Percentiles rank a stretch among this genome's conserved stretches.
Conservation (phyloP, 2,329 filamentous ascomycete species). For the Diplodia seriata region DNA sequence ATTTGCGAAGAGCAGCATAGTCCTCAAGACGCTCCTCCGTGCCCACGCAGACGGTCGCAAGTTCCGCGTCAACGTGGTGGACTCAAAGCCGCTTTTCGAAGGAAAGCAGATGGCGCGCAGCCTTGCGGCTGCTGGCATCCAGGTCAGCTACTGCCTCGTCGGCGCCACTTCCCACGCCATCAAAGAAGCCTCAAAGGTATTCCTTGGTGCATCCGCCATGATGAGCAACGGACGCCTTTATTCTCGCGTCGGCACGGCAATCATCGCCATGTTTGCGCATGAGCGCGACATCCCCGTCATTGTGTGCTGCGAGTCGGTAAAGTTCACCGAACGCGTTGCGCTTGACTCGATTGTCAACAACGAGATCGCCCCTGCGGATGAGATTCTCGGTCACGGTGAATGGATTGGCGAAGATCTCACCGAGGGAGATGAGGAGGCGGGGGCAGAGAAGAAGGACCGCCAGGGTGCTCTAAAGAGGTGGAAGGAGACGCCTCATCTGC, state of each 20-base stretch:
- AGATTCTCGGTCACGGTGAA: conserved; percentile 56
- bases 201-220: conserved; percentile 91
- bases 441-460: conserved; percentile 57
- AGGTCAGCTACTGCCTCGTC: conserved; percentile 81
- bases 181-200: conserved; percentile 72
- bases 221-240: conserved; percentile 94
- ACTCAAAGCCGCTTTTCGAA: conserved; percentile 75
- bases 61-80: conserved; percentile 85
- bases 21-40: conserved; percentile 79
- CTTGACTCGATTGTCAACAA: conserved; percentile 94
- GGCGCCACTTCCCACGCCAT: conserved; percentile 79
- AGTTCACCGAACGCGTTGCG: conserved; percentile 89
- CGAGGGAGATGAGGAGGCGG: conserved; percentile 40
- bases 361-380: conserved; percentile 81
- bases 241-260: conserved; percentile 83
- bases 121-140: conserved; percentile 72
- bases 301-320: conserved; percentile 92
- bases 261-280: conserved; percentile 83
- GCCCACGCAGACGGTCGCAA: conserved; percentile 73
- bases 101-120: conserved; percentile 74
- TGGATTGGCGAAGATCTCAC: conserved; percentile 47
- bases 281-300: conserved; percentile 80
- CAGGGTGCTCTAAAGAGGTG: conserved; percentile 45
- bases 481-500: conserved; percentile 48
- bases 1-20: conserved; percentile 83